Evolutionary conservation across 768 basidiomycete genomes (phyloP).

Genomic region (Favolaschia claudopus): DNA sequence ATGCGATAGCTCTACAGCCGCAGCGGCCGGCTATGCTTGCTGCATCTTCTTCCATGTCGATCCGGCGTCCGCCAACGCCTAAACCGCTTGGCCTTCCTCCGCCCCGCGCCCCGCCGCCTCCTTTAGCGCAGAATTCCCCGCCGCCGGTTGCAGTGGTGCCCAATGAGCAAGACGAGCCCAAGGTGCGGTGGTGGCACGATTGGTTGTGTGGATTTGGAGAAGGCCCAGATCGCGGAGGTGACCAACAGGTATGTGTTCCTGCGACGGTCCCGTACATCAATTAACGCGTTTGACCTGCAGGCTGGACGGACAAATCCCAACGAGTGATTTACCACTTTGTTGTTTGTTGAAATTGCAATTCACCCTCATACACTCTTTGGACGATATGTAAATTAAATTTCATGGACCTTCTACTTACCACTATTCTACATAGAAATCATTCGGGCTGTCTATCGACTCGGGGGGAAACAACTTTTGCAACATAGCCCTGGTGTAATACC

Average conservation of each 20-base stretch:
- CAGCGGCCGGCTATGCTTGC: conserved; percentile 34
- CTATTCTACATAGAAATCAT: conserved; percentile 8
- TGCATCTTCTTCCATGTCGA: conserved; percentile 30
- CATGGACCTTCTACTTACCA: conserved; percentile 3
- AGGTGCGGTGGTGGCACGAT: conserved; percentile 82
- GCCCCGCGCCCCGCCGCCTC: conserved; percentile 65
- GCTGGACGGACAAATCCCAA: conserved; percentile 78
- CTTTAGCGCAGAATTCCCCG: conserved; percentile 34
- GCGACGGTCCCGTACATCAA: background rate
- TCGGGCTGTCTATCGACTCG: conserved; percentile 11
- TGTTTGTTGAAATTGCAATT: background rate
- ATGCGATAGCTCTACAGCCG: conserved; percentile 2
- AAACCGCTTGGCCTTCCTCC: conserved; percentile 67
- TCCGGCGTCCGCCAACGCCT: conserved; percentile 51
- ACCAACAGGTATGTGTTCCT: conserved; percentile 63
- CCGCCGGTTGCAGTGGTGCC: conserved; percentile 47
- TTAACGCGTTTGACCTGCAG: conserved; percentile 41
- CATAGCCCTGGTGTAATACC: too few relatives aligned
- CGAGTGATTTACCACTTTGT: conserved; percentile 41
- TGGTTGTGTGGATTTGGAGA: conserved; percentile 86
- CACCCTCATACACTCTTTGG: too few relatives aligned
- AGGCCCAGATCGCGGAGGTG: conserved; percentile 75
- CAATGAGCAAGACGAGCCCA: conserved; percentile 39
- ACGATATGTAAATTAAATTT: conserved; percentile 5
- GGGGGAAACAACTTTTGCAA: conserved; percentile 6